Evolutionary conservation across 805 yeast genomes (phyloP).

Genomic region (Sugiyamaella qingdaonensis): DNA sequence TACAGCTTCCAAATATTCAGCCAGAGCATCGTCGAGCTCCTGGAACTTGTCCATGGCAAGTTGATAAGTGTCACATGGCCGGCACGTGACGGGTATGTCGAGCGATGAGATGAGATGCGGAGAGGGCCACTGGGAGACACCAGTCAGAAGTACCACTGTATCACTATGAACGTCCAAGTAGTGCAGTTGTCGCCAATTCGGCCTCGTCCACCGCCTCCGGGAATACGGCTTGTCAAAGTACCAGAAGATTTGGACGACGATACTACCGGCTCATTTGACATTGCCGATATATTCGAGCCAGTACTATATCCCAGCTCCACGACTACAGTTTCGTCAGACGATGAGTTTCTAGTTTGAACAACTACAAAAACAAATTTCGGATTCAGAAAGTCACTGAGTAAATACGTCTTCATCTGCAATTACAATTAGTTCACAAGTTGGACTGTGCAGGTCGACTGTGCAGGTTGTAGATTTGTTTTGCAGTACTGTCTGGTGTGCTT

Average conservation of each 20-base stretch:
- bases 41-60: constrained; percentile 4
- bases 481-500: too few species aligned
- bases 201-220: not conserved
- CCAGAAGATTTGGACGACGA: not conserved
- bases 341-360: not conserved
- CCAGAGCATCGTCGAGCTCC: constrained; percentile 3
- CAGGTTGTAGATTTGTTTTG: not conserved
- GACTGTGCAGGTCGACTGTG: too few species aligned
- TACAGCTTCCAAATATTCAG: constrained; percentile 13
- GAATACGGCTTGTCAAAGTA: not conserved
- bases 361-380: too few species aligned
- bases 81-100: not conserved
- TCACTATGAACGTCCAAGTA: not conserved
- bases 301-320: not conserved
- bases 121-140: too few species aligned
- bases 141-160: too few species aligned
- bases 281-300: not conserved
- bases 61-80: not conserved
- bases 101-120: too few species aligned
- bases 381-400: too few species aligned
- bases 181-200: not conserved
- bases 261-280: not conserved
- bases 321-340: not conserved
- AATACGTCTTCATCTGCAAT: too few species aligned
- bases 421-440: too few species aligned